Evolutionary conservation across 257 asterid genomes (phyloP).

Genomic region (Ophiorrhiza pumila): DNA sequence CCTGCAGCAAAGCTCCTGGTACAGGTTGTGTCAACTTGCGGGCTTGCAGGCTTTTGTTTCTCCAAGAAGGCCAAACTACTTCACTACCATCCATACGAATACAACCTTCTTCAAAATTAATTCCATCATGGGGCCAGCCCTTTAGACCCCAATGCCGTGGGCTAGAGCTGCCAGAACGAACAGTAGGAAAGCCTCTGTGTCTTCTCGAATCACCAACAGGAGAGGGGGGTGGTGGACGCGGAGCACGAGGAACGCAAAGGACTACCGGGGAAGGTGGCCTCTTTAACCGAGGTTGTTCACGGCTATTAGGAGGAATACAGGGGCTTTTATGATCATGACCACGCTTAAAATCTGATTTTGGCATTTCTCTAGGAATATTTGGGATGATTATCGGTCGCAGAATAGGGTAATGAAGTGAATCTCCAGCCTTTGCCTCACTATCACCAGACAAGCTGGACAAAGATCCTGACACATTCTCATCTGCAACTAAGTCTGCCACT

Average conservation of each 20-base stretch:
- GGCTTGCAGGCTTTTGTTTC: conserved; percentile 78
- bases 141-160: conserved; percentile 99
- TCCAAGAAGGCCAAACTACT: conserved; percentile 98
- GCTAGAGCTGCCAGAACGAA: conserved; percentile 99
- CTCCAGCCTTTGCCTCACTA: conserved; percentile 67
- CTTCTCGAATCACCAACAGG: conserved; percentile 88
- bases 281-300: conserved; percentile 89
- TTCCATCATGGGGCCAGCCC: conserved; percentile 96
- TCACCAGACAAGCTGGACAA: conserved; percentile 63
- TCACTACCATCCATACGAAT: conserved; percentile 84
- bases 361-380: conserved; percentile 84
- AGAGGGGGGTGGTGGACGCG: conserved; percentile 96
- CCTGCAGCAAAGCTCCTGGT: conserved; percentile 89
- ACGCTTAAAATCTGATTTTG: conserved; percentile 78
- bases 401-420: conserved; percentile 89
- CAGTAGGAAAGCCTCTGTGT: conserved; percentile 91
- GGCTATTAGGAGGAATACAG: conserved; percentile 81
- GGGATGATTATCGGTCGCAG: conserved; percentile 96
- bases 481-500: conserved; percentile 61
- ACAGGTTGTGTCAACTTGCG: conserved; percentile 87
- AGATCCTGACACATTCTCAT: conserved; percentile 73
- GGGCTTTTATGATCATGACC: conserved; percentile 90
- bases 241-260: conserved; percentile 97
- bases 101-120: conserved; percentile 80
- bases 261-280: conserved; percentile 99